Conservation (phyloP, 495 filamentous ascomycete species). For the Annulohypoxylon bovei region DNA sequence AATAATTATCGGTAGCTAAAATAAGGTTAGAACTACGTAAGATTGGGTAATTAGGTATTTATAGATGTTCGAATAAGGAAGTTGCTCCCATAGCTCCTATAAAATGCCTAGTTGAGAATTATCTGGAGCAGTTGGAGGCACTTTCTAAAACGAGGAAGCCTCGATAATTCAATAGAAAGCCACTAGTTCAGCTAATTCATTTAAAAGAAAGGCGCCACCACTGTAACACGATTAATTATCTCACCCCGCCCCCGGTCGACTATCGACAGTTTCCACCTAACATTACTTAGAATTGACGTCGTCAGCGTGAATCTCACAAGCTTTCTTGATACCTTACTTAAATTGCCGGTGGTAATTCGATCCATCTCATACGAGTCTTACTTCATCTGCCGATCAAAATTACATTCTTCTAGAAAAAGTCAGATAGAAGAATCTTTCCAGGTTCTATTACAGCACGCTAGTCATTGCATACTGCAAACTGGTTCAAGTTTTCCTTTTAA, state of each 20-base stretch:
- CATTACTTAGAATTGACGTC: neutral
- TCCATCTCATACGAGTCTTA: neutral
- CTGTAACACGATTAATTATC: constrained; percentile 35
- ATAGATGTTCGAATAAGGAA: constrained; percentile 9
- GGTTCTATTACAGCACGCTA: neutral
- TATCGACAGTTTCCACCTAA: constrained; percentile 13
- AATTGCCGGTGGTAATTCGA: neutral
- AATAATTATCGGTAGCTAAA: neutral
- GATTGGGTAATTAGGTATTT: neutral
- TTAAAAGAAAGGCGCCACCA: constrained; percentile 16
- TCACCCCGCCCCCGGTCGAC: constrained; percentile 18
- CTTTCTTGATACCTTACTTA: neutral
- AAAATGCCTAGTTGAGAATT: neutral
- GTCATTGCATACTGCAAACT: constrained; percentile 19
- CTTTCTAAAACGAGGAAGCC: neutral
- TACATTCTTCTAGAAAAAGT: neutral
- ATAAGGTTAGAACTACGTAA: neutral
- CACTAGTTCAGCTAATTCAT: constrained; percentile 2
- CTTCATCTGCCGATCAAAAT: constrained; percentile 11
- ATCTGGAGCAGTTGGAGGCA: neutral
- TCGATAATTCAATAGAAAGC: constrained; percentile 14
- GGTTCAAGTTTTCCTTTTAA: constrained; percentile 8
- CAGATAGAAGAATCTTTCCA: neutral
- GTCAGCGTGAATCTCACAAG: constrained; percentile 5
- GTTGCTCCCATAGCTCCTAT: neutral